These are phyloP conservation scores for Russula compacta DNA, from an alignment of 768 basidiomycete species.

Conservation along the genomic window DNA sequence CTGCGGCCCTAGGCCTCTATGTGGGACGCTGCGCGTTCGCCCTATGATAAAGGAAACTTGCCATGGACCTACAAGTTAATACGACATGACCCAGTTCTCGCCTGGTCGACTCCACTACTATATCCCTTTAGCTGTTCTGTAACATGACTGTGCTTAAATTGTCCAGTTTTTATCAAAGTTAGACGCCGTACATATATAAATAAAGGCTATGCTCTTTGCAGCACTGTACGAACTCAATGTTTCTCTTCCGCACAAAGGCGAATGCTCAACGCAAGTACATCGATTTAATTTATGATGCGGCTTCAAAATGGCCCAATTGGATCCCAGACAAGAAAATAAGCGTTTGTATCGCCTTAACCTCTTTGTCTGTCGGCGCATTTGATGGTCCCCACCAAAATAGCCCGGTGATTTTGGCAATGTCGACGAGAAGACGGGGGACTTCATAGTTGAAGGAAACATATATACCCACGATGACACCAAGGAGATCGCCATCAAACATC, in stretches of 20 bases:
- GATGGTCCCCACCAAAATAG: background rate
- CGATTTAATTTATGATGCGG: conserved; percentile 1
- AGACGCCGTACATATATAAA: too few species aligned
- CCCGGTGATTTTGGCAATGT: conserved; percentile 7
- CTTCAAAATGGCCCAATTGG: conserved; percentile 8
- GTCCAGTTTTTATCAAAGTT: too few species aligned
- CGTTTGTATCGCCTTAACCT: background rate
- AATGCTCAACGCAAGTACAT: conserved; percentile 11
- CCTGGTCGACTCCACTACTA: too few species aligned
- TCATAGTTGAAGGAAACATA: conserved; percentile 6
- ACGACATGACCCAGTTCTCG: too few species aligned
- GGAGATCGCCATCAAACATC: background rate
- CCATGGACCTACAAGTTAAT: too few species aligned
- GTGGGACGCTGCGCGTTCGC: too few species aligned
- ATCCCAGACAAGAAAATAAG: background rate
- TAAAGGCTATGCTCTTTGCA: too few species aligned
- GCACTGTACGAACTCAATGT: too few species aligned
- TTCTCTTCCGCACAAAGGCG: background rate
- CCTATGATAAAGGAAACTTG: too few species aligned
- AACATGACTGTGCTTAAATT: too few species aligned
- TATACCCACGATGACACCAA: background rate
- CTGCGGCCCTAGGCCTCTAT: too few species aligned
- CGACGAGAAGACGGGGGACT: background rate
- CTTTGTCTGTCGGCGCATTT: background rate
- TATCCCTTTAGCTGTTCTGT: too few species aligned